These are phyloP conservation scores for Pseudogymnoascus sp. DNA, from an alignment of 2,329 filamentous ascomycete species.

Conservation along the genomic window DNA sequence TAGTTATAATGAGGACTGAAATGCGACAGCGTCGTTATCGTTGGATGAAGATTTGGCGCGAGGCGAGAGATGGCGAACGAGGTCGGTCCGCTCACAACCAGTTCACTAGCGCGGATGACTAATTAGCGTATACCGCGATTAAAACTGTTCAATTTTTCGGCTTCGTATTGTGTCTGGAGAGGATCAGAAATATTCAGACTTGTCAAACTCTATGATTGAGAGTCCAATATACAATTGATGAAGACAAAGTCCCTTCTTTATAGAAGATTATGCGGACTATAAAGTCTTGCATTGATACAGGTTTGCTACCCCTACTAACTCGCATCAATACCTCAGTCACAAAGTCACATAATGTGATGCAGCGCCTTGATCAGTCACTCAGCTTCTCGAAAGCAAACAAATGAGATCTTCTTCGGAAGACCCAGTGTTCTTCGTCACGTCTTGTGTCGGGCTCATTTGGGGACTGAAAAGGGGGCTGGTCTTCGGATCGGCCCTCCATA, in stretches of 20 bases:
- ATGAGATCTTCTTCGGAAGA: slow-evolving; percentile 40
- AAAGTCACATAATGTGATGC: slow-evolving; percentile 15
- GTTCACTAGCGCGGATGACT: slow-evolving; percentile 8
- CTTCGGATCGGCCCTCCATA: slow-evolving; percentile 29
- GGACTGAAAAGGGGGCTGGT: slow-evolving; percentile 31
- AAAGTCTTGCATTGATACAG: background rate
- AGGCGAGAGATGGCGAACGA: slow-evolving; percentile 8
- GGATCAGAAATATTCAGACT: background rate
- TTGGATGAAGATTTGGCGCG: slow-evolving; percentile 1
- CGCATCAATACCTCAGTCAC: background rate
- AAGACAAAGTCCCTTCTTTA: background rate
- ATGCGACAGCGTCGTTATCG: background rate
- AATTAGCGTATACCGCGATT: background rate
- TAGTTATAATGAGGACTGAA: background rate
- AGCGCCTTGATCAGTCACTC: slow-evolving; percentile 39
- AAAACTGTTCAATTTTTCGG: slow-evolving; percentile 4
- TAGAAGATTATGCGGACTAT: background rate
- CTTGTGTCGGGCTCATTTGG: slow-evolving; percentile 38
- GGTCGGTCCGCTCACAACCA: background rate
- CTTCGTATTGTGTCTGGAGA: background rate
- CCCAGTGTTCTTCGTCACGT: slow-evolving; percentile 38
- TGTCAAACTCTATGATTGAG: background rate
- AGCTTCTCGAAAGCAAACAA: slow-evolving; percentile 30
- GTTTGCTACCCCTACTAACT: slow-evolving; percentile 1
- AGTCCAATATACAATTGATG: background rate